Evolutionary conservation across 768 basidiomycete species (phyloP).

Genomic region (Leccinum pellstonianum): DNA sequence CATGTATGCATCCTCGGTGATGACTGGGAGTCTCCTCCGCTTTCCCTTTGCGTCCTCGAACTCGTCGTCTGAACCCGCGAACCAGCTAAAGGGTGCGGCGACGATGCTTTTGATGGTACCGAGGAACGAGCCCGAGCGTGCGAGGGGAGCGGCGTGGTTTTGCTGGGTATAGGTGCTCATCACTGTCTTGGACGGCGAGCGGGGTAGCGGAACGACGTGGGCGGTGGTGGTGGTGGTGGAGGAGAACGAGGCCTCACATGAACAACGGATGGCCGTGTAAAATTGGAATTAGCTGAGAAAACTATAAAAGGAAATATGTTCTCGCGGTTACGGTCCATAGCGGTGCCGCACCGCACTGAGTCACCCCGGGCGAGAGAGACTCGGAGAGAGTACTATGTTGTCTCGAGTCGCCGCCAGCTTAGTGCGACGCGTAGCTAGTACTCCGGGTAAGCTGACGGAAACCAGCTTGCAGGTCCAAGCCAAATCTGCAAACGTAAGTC

Average conservation of each 20-base stretch:
- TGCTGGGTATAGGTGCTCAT: conserved; percentile 34
- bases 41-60: conserved; percentile 52
- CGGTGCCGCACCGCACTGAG: neutral
- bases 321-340: conserved; percentile 6
- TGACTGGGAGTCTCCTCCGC: conserved; percentile 45
- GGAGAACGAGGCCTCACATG: conserved; percentile 22
- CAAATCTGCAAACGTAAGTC: conserved; percentile 20
- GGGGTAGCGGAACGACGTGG: conserved; percentile 18
- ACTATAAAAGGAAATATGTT: conserved; percentile 12
- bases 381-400: conserved; percentile 15
- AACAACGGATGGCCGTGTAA: conserved; percentile 9
- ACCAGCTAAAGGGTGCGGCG: conserved; percentile 56
- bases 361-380: neutral
- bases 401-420: conserved; percentile 11
- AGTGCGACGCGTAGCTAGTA: conserved; percentile 2
- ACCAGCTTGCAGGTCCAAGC: neutral
- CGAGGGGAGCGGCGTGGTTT: conserved; percentile 36
- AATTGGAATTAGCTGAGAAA: conserved; percentile 12
- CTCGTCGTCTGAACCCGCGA: conserved; percentile 51
- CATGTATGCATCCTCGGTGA: conserved; percentile 24
- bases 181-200: conserved; percentile 19
- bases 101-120: conserved; percentile 66
- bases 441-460: conserved; percentile 8
- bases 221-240: conserved; percentile 21
- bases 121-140: conserved; percentile 58